Conservation (phyloP, 129 eudicot genomes). For the Glebionis coronaria region DNA sequence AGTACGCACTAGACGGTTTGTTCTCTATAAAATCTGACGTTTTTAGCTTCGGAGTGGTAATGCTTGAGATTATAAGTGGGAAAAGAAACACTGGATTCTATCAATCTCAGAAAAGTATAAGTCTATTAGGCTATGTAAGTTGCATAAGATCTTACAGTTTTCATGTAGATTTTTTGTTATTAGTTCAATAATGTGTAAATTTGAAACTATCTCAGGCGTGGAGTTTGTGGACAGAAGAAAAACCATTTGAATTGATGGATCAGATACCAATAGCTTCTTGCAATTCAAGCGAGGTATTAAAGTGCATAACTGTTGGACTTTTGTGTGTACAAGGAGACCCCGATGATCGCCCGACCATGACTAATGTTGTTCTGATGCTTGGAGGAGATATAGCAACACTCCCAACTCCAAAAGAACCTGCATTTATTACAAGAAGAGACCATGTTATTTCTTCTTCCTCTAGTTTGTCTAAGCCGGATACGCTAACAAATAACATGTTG, state of each 20-base stretch:
- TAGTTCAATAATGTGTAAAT: no score
- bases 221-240: constrained; percentile 35
- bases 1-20: constrained; percentile 27
- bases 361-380: constrained; percentile 32
- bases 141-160: no score
- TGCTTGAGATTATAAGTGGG: constrained; percentile 34
- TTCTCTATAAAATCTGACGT: constrained; percentile 30
- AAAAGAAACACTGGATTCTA: constrained; percentile 26
- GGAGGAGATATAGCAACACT: constrained; percentile 23
- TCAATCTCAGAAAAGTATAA: constrained; percentile 10
- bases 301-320: constrained; percentile 38
- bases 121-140: constrained; percentile 34
- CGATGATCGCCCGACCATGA: constrained; percentile 38
- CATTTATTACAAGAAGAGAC: constrained; percentile 12
- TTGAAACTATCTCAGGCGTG: constrained; percentile 22
- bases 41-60: constrained; percentile 30
- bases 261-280: constrained; percentile 16
- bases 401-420: constrained; percentile 39
- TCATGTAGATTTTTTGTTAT: not conserved
- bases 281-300: constrained; percentile 21
- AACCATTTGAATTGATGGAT: constrained; percentile 24
- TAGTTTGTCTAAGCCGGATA: constrained; percentile 19
- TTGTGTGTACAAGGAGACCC: constrained; percentile 41
- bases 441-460: constrained; percentile 16
- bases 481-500: constrained; percentile 18